Evolutionary conservation across 768 basidiomycete species (phyloP).

Genomic region (Kwoniella europaea): DNA sequence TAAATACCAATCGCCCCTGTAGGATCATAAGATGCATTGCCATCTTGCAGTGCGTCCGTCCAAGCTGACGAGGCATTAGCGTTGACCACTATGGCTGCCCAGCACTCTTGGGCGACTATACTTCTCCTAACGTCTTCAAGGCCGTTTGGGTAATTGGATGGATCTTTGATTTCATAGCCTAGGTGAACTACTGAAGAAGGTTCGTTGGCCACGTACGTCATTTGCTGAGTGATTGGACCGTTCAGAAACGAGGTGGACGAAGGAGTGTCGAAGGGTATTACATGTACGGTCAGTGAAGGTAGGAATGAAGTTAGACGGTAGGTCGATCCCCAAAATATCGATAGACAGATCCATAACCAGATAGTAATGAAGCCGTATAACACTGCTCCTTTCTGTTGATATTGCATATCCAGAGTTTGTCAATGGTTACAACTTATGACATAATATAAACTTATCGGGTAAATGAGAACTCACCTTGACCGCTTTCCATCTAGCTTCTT

Average conservation of each 20-base stretch:
- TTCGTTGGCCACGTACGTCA: constrained; percentile 30
- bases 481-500: constrained; percentile 20
- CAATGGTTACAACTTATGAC: too few species aligned
- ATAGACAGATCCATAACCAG: constrained; percentile 44
- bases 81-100: constrained; percentile 55
- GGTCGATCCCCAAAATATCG: constrained; percentile 51
- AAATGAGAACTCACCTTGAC: constrained; percentile 24
- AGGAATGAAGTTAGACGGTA: constrained; percentile 40
- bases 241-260: constrained; percentile 41
- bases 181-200: constrained; percentile 38
- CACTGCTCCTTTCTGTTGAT: constrained; percentile 22
- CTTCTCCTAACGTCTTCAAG: constrained; percentile 37
- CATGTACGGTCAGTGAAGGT: constrained; percentile 41
- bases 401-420: too few species aligned
- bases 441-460: too few species aligned
- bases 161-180: constrained; percentile 37
- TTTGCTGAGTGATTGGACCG: constrained; percentile 38
- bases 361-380: constrained; percentile 31
- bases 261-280: constrained; percentile 54
- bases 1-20: constrained; percentile 49
- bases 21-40: constrained; percentile 51
- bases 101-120: constrained; percentile 41
- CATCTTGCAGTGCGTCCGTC: constrained; percentile 42
- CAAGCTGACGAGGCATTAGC: constrained; percentile 52
- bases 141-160: constrained; percentile 45